These are phyloP conservation scores for Amesomyces nigricolor DNA, from an alignment of 2,329 filamentous ascomycete genomes.

Conservation along the genomic window DNA sequence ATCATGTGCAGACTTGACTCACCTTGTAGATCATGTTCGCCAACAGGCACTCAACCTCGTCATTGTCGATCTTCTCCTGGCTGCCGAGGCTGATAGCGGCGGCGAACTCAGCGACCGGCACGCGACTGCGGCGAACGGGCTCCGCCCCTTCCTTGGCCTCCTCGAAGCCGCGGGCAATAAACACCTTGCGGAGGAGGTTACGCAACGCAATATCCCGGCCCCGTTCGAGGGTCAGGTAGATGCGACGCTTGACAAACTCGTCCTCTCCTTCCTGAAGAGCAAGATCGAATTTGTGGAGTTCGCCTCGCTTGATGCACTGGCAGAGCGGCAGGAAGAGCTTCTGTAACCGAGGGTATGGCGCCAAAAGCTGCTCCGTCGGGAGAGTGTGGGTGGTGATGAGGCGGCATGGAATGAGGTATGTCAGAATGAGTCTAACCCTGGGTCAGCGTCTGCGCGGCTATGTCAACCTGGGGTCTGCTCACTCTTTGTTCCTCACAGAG, in stretches of 20 bases:
- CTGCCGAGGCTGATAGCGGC: slow-evolving; percentile 74
- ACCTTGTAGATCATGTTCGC: slow-evolving; percentile 99
- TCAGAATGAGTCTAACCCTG: slow-evolving; percentile 68
- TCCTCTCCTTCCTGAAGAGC: slow-evolving; percentile 77
- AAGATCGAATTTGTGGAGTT: slow-evolving; percentile 76
- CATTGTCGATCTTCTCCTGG: slow-evolving; percentile 64
- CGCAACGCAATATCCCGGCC: slow-evolving; percentile 86
- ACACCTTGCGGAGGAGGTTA: slow-evolving; percentile 89
- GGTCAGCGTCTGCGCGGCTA: not conserved
- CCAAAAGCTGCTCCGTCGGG: slow-evolving; percentile 65
- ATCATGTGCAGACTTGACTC: slow-evolving; percentile 14
- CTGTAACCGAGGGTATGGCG: slow-evolving; percentile 70
- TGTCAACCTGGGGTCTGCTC: slow-evolving; percentile 30
- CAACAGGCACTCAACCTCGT: slow-evolving; percentile 92
- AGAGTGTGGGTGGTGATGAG: slow-evolving; percentile 83
- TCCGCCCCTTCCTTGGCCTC: slow-evolving; percentile 61
- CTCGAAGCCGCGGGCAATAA: slow-evolving; percentile 76
- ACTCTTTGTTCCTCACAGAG: slow-evolving; percentile 75
- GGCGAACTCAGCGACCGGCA: slow-evolving; percentile 78
- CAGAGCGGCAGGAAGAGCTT: slow-evolving; percentile 73
- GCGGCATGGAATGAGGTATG: slow-evolving; percentile 89
- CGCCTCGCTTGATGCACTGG: slow-evolving; percentile 71
- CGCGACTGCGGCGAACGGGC: slow-evolving; percentile 64
- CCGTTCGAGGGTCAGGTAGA: slow-evolving; percentile 90
- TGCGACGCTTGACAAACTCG: slow-evolving; percentile 87